Percentiles rank a stretch among this genome's conserved stretches.
Conservation (phyloP, 2,329 filamentous ascomycete genomes). For the Colletotrichum somersetense region DNA sequence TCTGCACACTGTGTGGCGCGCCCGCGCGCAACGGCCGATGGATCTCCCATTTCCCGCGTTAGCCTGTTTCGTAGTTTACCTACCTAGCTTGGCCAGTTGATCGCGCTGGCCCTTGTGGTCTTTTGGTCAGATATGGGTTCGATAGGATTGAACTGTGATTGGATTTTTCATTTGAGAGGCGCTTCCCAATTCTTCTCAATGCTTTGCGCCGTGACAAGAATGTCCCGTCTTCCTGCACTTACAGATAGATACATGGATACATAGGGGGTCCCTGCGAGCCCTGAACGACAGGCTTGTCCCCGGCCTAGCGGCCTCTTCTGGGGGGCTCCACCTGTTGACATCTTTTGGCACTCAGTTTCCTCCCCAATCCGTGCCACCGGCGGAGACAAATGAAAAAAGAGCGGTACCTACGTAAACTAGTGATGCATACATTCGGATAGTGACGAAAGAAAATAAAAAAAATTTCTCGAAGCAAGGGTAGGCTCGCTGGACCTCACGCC, state of each 20-base stretch:
- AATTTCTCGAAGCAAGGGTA: constrained; percentile 42
- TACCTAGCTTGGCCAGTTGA: constrained; percentile 15
- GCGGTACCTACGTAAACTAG: no score
- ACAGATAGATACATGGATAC: no score
- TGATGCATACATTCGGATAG: neutral
- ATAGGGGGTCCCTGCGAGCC: constrained; percentile 24
- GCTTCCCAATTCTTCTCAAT: neutral
- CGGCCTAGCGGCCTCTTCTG: constrained; percentile 5
- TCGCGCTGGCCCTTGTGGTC: constrained; percentile 3
- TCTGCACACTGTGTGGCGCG: constrained; percentile 15
- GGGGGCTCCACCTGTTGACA: constrained; percentile 20
- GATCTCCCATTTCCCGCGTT: constrained; percentile 29
- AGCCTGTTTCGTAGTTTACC: neutral
- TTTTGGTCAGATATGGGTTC: neutral
- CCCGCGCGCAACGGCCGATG: constrained; percentile 12
- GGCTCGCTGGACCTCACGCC: constrained; percentile 18
- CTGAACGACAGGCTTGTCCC: constrained; percentile 22
- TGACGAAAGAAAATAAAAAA: constrained; percentile 46
- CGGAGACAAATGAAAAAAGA: constrained; percentile 23
- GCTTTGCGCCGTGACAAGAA: neutral
- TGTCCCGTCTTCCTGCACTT: neutral
- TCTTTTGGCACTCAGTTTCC: constrained; percentile 35
- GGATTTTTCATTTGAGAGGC: neutral
- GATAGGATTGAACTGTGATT: neutral
- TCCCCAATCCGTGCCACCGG: constrained; percentile 33